Evolutionary conservation across 2,329 filamentous ascomycete species (phyloP).

Genomic region (Hymenoscyphus fraxineus): DNA sequence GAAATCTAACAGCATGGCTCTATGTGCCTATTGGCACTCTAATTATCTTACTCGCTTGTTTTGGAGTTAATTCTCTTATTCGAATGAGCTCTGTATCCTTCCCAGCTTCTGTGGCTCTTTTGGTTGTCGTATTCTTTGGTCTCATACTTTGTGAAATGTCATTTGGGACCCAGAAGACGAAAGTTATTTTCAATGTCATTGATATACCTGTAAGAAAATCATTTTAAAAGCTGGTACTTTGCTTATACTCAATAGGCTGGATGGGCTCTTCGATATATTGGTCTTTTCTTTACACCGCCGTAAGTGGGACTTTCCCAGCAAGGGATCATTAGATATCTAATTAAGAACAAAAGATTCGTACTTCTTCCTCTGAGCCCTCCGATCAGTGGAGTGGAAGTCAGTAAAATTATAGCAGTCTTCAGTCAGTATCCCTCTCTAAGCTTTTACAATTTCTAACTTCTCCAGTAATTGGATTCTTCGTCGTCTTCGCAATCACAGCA

Average conservation of each 20-base stretch:
- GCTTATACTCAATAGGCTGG: constrained; percentile 42
- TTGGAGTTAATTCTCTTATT: constrained; percentile 41
- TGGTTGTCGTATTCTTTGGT: constrained; percentile 50
- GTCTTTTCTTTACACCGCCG: constrained; percentile 55
- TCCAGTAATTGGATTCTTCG: constrained; percentile 52
- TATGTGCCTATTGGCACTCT: constrained; percentile 45
- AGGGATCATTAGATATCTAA: constrained; percentile 4
- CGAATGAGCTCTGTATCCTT: constrained; percentile 49
- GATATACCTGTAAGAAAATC: constrained; percentile 47
- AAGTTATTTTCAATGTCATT: constrained; percentile 45
- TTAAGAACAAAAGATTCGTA: constrained; percentile 42
- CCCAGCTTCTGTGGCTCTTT: constrained; percentile 56
- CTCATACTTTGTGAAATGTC: constrained; percentile 46
- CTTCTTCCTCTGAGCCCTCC: constrained; percentile 53
- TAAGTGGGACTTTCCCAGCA: constrained; percentile 13
- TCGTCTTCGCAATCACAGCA: constrained; percentile 49
- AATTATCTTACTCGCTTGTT: constrained; percentile 39
- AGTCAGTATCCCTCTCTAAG: constrained; percentile 37
- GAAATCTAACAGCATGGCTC: constrained; percentile 43
- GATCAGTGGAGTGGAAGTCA: constrained; percentile 51
- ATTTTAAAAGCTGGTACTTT: constrained; percentile 5
- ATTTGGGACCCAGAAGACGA: constrained; percentile 48
- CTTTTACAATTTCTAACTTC: background rate
- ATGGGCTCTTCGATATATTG: constrained; percentile 57
- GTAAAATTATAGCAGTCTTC: constrained; percentile 57